Evolutionary conservation across 805 yeast species (phyloP).

Genomic region (Zygosaccharomyces siamensis): DNA sequence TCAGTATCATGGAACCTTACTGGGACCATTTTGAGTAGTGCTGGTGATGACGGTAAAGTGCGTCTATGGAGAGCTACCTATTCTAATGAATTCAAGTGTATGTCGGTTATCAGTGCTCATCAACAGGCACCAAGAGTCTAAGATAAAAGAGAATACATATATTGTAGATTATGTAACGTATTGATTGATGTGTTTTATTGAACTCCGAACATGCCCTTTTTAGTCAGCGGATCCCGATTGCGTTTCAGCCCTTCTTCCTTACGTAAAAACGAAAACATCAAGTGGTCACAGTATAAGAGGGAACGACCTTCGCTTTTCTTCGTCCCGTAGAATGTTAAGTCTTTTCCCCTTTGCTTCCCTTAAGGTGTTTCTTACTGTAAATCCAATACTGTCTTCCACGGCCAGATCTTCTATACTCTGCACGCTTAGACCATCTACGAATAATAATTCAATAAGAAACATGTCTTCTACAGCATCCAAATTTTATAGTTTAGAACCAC

Average conservation of each 20-base stretch:
- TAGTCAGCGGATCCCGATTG: not conserved
- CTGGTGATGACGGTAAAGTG: conserved; percentile 93
- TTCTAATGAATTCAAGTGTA: conserved; percentile 81
- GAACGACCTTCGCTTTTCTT: no score
- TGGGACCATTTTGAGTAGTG: conserved; percentile 85
- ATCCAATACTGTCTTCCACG: no score
- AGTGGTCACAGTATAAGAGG: no score
- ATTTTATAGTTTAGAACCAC: conserved; percentile 63
- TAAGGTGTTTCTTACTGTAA: not conserved
- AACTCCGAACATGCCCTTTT: not conserved
- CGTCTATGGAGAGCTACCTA: conserved; percentile 89
- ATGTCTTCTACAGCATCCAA: conserved; percentile 33
- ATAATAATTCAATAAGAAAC: not conserved
- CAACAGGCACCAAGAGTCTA: conserved; percentile 8
- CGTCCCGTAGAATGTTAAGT: no score
- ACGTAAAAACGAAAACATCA: no score
- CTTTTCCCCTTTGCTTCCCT: no score
- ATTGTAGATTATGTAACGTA: not conserved
- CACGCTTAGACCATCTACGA: not conserved
- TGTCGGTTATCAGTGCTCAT: conserved; percentile 75
- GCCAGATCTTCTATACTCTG: not conserved
- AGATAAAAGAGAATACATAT: not conserved
- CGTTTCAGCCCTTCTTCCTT: no score
- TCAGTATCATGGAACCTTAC: conserved; percentile 91
- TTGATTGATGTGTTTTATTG: not conserved